Percentiles rank a stretch among this genome's conserved stretches.
Conservation (phyloP, 179 eudicot species). For the Carnegiea gigantea region DNA sequence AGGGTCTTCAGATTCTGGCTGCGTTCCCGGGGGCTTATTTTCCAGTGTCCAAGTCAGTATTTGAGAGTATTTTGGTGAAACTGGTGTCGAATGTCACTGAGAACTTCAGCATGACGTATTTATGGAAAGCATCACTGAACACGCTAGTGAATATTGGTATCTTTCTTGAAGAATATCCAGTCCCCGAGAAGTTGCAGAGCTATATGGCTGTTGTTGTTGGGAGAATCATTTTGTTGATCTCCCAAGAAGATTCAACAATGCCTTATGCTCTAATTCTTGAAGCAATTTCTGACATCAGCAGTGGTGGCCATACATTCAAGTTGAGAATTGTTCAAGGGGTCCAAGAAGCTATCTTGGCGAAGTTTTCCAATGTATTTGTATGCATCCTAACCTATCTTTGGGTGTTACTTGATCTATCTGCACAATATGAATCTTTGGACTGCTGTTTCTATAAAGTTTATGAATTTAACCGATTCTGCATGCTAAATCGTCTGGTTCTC, state of each 20-base stretch:
- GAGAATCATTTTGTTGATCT: slow-evolving; percentile 49
- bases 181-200: slow-evolving; percentile 52
- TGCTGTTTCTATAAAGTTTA: not conserved
- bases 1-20: slow-evolving; percentile 75
- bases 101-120: slow-evolving; percentile 33
- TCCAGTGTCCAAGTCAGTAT: slow-evolving; percentile 52
- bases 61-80: slow-evolving; percentile 55
- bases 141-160: slow-evolving; percentile 61
- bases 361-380: slow-evolving; percentile 58
- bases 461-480: not conserved
- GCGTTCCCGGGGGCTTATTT: slow-evolving; percentile 72
- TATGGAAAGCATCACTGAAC: slow-evolving; percentile 63
- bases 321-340: slow-evolving; percentile 46
- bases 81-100: slow-evolving; percentile 46
- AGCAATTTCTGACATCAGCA: slow-evolving; percentile 62
- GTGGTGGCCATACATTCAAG: slow-evolving; percentile 46
- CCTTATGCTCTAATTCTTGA: slow-evolving; percentile 60
- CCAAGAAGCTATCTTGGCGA: slow-evolving; percentile 46
- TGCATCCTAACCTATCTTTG: slow-evolving; percentile 35
- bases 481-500: not conserved
- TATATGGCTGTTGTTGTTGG: slow-evolving; percentile 65
- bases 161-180: slow-evolving; percentile 47
- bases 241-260: slow-evolving; percentile 47
- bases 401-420: not conserved
- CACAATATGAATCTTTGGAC: slow-evolving; percentile 3